Evolutionary conservation across 139 green algal genomes (phyloP).

Genomic region (Picochlorum sp.): DNA sequence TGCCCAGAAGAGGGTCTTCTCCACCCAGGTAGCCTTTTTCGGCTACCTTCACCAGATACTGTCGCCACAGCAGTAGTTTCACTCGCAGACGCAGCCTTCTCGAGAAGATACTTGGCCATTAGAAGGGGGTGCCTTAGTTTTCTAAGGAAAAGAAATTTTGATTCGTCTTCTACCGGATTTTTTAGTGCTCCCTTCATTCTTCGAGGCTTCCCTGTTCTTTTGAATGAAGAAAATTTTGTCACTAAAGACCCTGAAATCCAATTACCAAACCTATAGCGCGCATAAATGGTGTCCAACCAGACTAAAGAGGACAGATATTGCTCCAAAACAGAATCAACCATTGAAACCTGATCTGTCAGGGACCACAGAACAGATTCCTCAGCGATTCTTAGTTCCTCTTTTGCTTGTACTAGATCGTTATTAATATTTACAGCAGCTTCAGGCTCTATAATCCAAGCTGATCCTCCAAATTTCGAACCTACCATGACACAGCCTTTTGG

Average conservation of each 20-base stretch:
- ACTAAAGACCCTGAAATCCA: constrained; percentile 55
- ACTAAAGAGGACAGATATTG: constrained; percentile 24
- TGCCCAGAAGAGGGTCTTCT: neutral
- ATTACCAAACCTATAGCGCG: constrained; percentile 48
- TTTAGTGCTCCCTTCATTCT: neutral
- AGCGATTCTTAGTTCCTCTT: constrained; percentile 47
- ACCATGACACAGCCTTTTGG: constrained; percentile 50
- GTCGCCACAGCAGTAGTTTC: neutral
- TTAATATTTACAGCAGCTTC: constrained; percentile 60
- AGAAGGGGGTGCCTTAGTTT: constrained; percentile 65
- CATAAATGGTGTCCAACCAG: constrained; percentile 53
- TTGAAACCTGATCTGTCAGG: constrained; percentile 44
- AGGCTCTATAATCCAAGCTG: constrained; percentile 58
- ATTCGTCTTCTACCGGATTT: constrained; percentile 14
- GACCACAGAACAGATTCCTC: constrained; percentile 71
- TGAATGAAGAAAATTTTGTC: constrained; percentile 44
- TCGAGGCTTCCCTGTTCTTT: constrained; percentile 12
- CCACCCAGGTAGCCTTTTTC: constrained; percentile 9
- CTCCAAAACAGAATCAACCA: constrained; percentile 19
- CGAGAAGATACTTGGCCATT: constrained; percentile 45
- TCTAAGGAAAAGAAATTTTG: constrained; percentile 28
- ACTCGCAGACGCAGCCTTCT: constrained; percentile 8
- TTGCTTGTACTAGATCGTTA: constrained; percentile 62
- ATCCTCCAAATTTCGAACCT: constrained; percentile 23
- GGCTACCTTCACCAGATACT: neutral